These are phyloP conservation scores for Aspergillus melleus DNA, from an alignment of 2,329 filamentous ascomycete genomes.

Conservation along the genomic window DNA sequence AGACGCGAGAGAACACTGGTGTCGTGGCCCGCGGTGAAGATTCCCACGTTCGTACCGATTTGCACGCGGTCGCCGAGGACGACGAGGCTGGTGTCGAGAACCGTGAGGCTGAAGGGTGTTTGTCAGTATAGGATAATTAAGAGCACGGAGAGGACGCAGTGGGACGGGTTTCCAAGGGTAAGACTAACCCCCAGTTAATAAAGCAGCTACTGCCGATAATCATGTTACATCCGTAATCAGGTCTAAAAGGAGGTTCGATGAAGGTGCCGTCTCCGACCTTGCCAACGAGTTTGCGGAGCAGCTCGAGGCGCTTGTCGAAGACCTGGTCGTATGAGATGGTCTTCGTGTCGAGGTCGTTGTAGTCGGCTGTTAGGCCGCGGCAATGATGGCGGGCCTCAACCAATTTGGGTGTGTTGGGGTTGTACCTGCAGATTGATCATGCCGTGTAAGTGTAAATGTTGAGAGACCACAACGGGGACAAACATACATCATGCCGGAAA, in stretches of 20 bases:
- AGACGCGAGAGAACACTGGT: slow-evolving; percentile 49
- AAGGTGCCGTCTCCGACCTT: slow-evolving; percentile 30
- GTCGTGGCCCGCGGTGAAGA: slow-evolving; percentile 56
- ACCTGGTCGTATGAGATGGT: slow-evolving; percentile 28
- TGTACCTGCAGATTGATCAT: slow-evolving; percentile 25
- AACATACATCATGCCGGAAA: slow-evolving; percentile 38
- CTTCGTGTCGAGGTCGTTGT: slow-evolving; percentile 29
- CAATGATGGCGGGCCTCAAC: slow-evolving; percentile 31
- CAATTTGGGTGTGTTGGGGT: slow-evolving; percentile 27
- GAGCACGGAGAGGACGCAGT: no score
- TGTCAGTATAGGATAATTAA: neutral
- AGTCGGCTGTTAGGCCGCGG: slow-evolving; percentile 27
- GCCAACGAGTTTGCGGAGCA: slow-evolving; percentile 29
- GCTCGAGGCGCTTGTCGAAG: slow-evolving; percentile 24
- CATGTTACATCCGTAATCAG: slow-evolving; percentile 36
- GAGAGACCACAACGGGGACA: neutral
- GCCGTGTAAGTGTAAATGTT: neutral
- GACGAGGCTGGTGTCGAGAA: slow-evolving; percentile 55
- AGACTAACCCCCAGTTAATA: slow-evolving; percentile 33
- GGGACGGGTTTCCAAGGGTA: neutral
- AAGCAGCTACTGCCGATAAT: slow-evolving; percentile 31
- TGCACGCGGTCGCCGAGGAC: slow-evolving; percentile 56
- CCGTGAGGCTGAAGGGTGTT: slow-evolving; percentile 49
- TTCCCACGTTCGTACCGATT: slow-evolving; percentile 54
- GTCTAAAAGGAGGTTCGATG: slow-evolving; percentile 32